Conservation (phyloP, 2,329 filamentous ascomycete genomes). For the Neofusicoccum kwambonambiense region DNA sequence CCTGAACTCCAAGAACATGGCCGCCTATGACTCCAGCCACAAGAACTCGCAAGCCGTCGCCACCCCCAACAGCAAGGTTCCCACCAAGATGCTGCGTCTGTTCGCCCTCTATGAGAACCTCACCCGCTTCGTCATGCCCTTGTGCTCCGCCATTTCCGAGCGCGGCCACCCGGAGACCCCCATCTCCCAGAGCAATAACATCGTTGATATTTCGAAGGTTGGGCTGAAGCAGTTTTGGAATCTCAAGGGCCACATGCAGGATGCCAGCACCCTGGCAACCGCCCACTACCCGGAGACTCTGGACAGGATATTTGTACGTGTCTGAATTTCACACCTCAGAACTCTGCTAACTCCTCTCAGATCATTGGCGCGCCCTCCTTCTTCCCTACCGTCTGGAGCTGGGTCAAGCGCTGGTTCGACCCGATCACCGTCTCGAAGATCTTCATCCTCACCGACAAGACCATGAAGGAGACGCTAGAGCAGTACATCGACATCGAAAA, state of each 20-base stretch:
- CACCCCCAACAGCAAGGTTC: slow-evolving; percentile 61
- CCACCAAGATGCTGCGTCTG: slow-evolving; percentile 75
- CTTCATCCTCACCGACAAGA: slow-evolving; percentile 74
- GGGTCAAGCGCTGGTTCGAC: slow-evolving; percentile 90
- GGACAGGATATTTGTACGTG: slow-evolving; percentile 69
- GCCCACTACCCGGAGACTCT: slow-evolving; percentile 94
- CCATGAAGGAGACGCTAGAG: slow-evolving; percentile 74
- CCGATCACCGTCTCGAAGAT: slow-evolving; percentile 90
- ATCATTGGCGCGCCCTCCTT: slow-evolving; percentile 88
- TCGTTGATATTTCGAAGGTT: slow-evolving; percentile 87
- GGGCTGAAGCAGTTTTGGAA: slow-evolving; percentile 96
- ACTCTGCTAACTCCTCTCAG: slow-evolving; percentile 32
- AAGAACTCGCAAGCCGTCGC: slow-evolving; percentile 57
- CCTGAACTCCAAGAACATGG: slow-evolving; percentile 78
- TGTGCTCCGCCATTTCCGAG: slow-evolving; percentile 73
- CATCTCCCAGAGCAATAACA: slow-evolving; percentile 89
- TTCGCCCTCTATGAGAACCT: slow-evolving; percentile 95
- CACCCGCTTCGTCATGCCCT: slow-evolving; percentile 79
- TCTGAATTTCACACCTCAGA: neutral
- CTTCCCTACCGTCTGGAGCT: slow-evolving; percentile 91
- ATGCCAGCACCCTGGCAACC: slow-evolving; percentile 81
- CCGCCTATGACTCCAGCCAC: slow-evolving; percentile 69
- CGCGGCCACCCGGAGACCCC: slow-evolving; percentile 76
- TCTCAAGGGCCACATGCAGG: slow-evolving; percentile 89
- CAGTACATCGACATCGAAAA: slow-evolving; percentile 78